Evolutionary conservation across 139 green algal species (phyloP), one percentile per base, ranked within the genome.

Genomic region (Pleodorina starrii): DNA sequence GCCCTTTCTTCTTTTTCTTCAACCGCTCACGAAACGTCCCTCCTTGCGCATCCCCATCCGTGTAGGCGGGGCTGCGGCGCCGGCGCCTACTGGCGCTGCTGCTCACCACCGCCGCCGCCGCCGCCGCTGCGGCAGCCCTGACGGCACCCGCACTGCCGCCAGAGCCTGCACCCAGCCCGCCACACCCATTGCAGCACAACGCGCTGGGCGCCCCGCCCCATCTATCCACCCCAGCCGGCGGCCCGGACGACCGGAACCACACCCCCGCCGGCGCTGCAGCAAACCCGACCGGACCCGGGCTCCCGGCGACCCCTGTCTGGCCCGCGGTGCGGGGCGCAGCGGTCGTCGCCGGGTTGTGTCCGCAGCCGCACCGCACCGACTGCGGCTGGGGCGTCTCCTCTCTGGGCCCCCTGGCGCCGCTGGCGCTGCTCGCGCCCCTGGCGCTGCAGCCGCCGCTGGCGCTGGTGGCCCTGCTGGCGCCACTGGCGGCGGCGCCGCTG

Each of bases 331-430:
- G 35, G 9, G 25, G 11, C 35, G 9, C 3, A 16, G 77, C 51
- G 4, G 21, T 0, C 10, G 51, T 40, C 5, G 23, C 36, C 9
- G 77, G 77, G 19, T 36, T 87, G 42, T 87, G 81, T 29, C n/a
- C 81, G 2, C 60, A 36, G 60, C 14, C 81, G 14, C 60, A 77
- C 12, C 81, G 35, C 11, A 16, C 27, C 10, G 60, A 77, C 43
- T 87, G 81, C 57, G 81, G 81, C 29, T 87, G 81, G 81, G 43
- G 27, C 21, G 5, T 10, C 21, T 54, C 54, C 27, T 54, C 36
- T 10, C 9, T 29, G 78, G 27, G 21, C 32, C 35, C 19, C 19
- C 29, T 29, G 25, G 25, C 50, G 25, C 10, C 51, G 35, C 35
- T 16, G 40, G 23, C 21, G 42, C 21, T 73, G 19, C 35, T 77